Evolutionary conservation across 164 flowering plant genomes (phyloP), one percentile per base, ranked within the genome.

Genomic region (Piper betle): DNA sequence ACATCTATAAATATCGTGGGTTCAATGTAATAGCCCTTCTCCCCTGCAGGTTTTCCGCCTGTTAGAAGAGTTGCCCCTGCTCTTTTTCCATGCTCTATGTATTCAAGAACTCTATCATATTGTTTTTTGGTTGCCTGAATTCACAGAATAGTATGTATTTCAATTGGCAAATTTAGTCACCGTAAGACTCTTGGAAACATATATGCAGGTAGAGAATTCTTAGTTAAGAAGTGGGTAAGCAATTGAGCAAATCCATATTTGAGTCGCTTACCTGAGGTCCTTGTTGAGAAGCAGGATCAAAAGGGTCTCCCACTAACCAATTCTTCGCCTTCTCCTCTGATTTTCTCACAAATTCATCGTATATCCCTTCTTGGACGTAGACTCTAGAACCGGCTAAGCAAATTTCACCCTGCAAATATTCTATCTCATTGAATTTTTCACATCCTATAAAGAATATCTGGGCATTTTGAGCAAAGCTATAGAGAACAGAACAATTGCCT

Each of bases 251-350:
- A 25, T 25, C 33, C 13, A 25, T 15, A 39, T 37, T 43, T 37
- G 41, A 58, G 15, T 6, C 10, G 20, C 13, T 41, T 68, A 81
- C 96, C 80, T 86, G 93, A 1, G 96, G 96, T 46, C 96, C 96
- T 61, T 84, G 86, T 11, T 60, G 71, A 64, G 61, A 71, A 40
- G 19, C 59, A 19, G 92, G 88, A 73, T 88, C 86, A 70, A 91
- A 91, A 50, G 98, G 96, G 64, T 91, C 96, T 7, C 96, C 96
- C 52, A 86, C 87, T 33, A 75, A 74, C 87, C 88, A 80, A 42
- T 62, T 53, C 57, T 84, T 84, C 5, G 84, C 81, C 65, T 77
- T 80, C 65, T 78, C 87, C 6, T 57, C 70, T 59, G 79, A 59
- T 57, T 74, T 85, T 67, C 73, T 72, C 37, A 76, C 79, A 56